Evolutionary conservation across 352 stramenopile species (phyloP).

Genomic region (Pythium rhizo-oryzae): DNA sequence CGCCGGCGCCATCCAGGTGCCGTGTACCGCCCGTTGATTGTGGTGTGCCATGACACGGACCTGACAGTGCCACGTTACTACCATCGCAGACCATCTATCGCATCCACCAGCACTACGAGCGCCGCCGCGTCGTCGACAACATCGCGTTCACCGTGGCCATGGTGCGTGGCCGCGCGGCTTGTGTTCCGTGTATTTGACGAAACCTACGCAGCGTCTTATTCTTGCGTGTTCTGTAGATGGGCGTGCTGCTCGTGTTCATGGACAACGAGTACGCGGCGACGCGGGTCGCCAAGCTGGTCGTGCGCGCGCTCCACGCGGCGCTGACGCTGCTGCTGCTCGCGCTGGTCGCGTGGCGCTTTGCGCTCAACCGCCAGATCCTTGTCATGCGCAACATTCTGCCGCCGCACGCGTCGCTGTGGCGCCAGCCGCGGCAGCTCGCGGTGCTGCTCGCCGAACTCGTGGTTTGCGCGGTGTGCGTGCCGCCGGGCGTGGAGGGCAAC

Average conservation of each 20-base stretch:
- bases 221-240: constrained; percentile 28
- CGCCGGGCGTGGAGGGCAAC: constrained; percentile 46
- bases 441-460: constrained; percentile 49
- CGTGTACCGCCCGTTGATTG: not conserved
- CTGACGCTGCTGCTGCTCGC: constrained; percentile 54
- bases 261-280: constrained; percentile 61
- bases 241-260: constrained; percentile 64
- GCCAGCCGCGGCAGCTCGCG: constrained; percentile 50
- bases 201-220: not conserved
- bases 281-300: constrained; percentile 34
- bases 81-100: constrained; percentile 53
- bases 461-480: constrained; percentile 55
- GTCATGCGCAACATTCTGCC: constrained; percentile 65
- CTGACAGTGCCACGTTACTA: no score
- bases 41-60: not conserved
- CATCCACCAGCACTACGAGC: constrained; percentile 66
- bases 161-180: constrained; percentile 29
- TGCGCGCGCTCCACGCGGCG: constrained; percentile 46
- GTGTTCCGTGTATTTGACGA: constrained; percentile 2
- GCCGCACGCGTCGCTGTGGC: constrained; percentile 49
- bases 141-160: constrained; percentile 55
- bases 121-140: constrained; percentile 64
- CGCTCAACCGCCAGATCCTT: constrained; percentile 56
- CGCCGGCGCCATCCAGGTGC: constrained; percentile 57
- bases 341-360: constrained; percentile 60